Evolutionary conservation across 2,329 filamentous ascomycete species (phyloP), one percentile per base, ranked within the genome.

Genomic region (Juglanconis oblonga): DNA sequence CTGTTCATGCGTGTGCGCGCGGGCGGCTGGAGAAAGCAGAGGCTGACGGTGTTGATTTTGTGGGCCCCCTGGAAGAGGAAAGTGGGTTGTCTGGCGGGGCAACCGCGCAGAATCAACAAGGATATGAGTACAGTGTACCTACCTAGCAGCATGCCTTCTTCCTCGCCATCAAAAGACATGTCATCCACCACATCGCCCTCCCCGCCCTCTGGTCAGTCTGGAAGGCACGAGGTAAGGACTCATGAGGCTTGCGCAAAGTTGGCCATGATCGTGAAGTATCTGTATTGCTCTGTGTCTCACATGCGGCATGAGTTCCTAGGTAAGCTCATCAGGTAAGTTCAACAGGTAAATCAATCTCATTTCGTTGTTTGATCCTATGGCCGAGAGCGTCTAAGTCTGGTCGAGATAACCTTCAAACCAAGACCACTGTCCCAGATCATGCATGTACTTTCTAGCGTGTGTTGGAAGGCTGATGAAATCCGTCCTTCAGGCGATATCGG

Each of bases 101-200:
- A 51, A 51, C 48, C 10, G 14, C 10, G 31, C n/a, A 32, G 9
- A 44, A 17, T 33, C 47, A 52, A 29, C 47, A 44, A 32, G 52
- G 40, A 55, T 17, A 52, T 8, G 29, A 48, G 17, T 11, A 31
- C 17, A 48, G 49, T 40, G 51, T 49, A 29, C 36, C 40, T 47
- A 29, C 49, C 24, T 50, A 7, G 24, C 33, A 13, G 50, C 44
- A 42, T 29, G 59, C 63, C n/a, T 66, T 81, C 67, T 79, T 82
- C 66, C 64, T 75, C 14, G 83, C 83, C 75, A 87, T 74, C 48
- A 88, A 67, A 52, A 88, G 73, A 44, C 79, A 81, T 61, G 80
- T 86, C 68, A 72, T 89, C 87, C n/a, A 85, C 75, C 47, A 88
- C 68, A 71, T 89, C 87, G 1, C 85, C 85, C 7, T 75, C 64